Evolutionary conservation across 2,329 filamentous ascomycete genomes (phyloP), one percentile per base, ranked within the genome.

Genomic region (Neonectria hederae): DNA sequence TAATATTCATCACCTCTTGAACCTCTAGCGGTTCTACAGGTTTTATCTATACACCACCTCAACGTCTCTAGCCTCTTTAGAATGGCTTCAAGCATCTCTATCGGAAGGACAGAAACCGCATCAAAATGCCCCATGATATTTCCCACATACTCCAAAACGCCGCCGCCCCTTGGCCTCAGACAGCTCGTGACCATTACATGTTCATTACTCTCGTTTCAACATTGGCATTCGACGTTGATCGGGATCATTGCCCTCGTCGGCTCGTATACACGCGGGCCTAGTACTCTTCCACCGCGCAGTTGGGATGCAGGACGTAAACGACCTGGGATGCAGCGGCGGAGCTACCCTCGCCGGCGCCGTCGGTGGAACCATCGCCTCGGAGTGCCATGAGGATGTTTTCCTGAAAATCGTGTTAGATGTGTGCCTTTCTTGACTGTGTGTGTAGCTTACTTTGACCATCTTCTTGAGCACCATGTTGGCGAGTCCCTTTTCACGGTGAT

Each of bases 291-390:
- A 97, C 85, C 0, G 92, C 92, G 76, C 93, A 97, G 81, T 98
- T 98, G 63, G 96, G 96, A 81, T 99, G 96, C 70, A 99, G 77
- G 26, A 97, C 92, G 76, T 97, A 99, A 56, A 96, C 86, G 5
- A 92, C 83, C 17, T 72, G 59, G 2, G 72, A 69, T 1, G 72
- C 63, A 11, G 79, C 73, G 17, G 81, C 77, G 22, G 84, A 80
- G 51, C 78, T 77, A 45, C 79, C 80, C 68, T 85, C 76, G 75
- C 82, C 78, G 5, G 81, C 80, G 13, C 78, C 83, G 14, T 82
- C 84, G 38, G 82, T 77, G 64, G 86, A 86, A 69, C 80, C 89
- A 68, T 89, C 84, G 52, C 86, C 91, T 45, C 89, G 84, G 32
- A 94, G 89, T 57, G 94, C 92, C 81, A 96, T 93, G 53, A 98